These are phyloP conservation scores for Dictyophora rubrovolvata DNA, from an alignment of 768 basidiomycete species.

Conservation along the genomic window DNA sequence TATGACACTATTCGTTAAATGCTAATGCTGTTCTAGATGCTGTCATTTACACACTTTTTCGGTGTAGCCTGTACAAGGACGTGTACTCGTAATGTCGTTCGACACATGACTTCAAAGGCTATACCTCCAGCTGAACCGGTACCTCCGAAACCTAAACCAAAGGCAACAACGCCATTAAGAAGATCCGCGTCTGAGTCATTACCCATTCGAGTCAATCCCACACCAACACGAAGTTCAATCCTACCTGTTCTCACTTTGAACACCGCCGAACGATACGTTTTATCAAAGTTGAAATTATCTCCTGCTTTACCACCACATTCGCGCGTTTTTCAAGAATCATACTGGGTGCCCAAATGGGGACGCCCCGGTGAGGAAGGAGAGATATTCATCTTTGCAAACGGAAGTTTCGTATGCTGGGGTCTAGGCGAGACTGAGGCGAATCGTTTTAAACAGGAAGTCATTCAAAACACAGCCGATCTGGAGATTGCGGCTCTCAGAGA, in stretches of 20 bases:
- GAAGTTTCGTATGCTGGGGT: slow-evolving; percentile 88
- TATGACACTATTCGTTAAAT: too few relatives aligned
- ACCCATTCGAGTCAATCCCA: slow-evolving; percentile 78
- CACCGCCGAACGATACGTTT: slow-evolving; percentile 75
- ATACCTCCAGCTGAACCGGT: slow-evolving; percentile 3
- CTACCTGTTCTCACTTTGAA: slow-evolving; percentile 74
- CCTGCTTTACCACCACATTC: slow-evolving; percentile 43
- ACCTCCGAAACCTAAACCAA: slow-evolving; percentile 57
- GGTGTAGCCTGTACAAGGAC: not conserved
- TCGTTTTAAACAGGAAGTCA: slow-evolving; percentile 53
- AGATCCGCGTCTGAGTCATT: slow-evolving; percentile 78
- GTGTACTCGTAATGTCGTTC: not conserved
- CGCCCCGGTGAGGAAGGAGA: slow-evolving; percentile 55
- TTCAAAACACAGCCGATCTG: slow-evolving; percentile 36
- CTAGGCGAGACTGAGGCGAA: slow-evolving; percentile 65
- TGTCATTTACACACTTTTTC: not conserved
- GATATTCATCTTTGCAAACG: slow-evolving; percentile 81
- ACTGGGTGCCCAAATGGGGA: slow-evolving; percentile 71
- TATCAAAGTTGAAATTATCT: slow-evolving; percentile 47
- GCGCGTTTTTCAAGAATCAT: slow-evolving; percentile 55
- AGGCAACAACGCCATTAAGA: slow-evolving; percentile 68
- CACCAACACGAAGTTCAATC: slow-evolving; percentile 74
- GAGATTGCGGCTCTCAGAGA: slow-evolving; percentile 58
- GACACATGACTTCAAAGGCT: not conserved
- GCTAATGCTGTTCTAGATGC: not conserved